Conservation (phyloP, 371 early-diverging fungal species). For the Apophysomyces variabilis region DNA sequence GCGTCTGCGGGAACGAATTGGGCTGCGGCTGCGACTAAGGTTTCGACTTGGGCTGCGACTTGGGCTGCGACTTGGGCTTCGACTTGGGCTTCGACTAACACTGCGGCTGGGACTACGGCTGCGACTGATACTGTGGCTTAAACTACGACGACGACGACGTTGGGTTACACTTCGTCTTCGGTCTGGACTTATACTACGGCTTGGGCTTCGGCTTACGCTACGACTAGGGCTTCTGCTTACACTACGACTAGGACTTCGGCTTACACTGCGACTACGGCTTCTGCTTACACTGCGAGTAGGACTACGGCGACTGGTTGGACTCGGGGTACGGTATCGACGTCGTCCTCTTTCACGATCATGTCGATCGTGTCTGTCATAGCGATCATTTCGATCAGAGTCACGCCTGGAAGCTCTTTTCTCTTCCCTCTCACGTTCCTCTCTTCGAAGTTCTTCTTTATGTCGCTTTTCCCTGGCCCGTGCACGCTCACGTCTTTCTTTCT, state of each 20-base stretch:
- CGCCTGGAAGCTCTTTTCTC: constrained; percentile 6
- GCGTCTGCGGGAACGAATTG: not conserved
- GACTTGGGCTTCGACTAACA: not conserved
- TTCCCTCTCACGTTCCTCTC: constrained; percentile 22
- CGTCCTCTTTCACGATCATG: constrained; percentile 7
- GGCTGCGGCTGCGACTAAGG: not conserved
- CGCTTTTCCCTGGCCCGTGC: constrained; percentile 4
- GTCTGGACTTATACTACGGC: constrained; percentile 19
- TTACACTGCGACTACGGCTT: constrained; percentile 20
- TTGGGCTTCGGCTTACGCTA: constrained; percentile 18
- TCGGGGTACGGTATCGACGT: constrained; percentile 7
- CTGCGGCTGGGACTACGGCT: constrained; percentile 17
- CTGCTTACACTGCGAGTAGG: constrained; percentile 10
- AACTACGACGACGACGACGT: constrained; percentile 25
- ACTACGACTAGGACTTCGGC: constrained; percentile 22
- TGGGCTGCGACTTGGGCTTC: not conserved
- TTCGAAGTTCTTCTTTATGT: constrained; percentile 11
- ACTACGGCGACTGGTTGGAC: not conserved
- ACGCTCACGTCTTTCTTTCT: constrained; percentile 8
- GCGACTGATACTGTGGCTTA: constrained; percentile 11
- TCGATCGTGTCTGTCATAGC: not conserved
- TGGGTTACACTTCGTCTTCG: constrained; percentile 17
- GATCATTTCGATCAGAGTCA: not conserved
- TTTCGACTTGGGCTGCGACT: not conserved
- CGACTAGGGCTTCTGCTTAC: constrained; percentile 21